These are phyloP conservation scores for Gnomoniopsis smithogilvyi DNA, from an alignment of 2,329 filamentous ascomycete genomes.

Conservation along the genomic window DNA sequence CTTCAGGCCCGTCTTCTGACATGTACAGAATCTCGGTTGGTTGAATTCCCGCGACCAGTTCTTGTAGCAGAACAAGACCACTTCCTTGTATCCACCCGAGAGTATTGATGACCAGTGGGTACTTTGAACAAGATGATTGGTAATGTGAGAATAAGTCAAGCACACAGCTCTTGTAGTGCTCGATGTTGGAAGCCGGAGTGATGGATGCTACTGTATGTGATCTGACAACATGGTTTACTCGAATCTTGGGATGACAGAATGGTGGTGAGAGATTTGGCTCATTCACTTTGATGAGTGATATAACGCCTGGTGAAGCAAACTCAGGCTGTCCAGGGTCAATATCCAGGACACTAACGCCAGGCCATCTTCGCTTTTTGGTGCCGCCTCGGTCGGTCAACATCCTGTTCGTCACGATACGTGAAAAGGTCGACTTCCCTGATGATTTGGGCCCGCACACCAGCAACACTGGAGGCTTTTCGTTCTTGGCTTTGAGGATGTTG, in stretches of 20 bases:
- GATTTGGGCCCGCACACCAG: slow-evolving; percentile 69
- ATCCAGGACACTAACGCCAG: slow-evolving; percentile 60
- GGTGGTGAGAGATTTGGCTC: slow-evolving; percentile 63
- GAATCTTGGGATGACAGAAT: slow-evolving; percentile 56
- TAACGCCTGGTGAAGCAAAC: slow-evolving; percentile 65
- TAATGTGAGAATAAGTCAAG: slow-evolving; percentile 61
- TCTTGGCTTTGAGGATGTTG: slow-evolving; percentile 36
- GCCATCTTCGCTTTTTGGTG: slow-evolving; percentile 25
- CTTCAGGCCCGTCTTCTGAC: slow-evolving; percentile 58
- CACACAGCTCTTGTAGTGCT: slow-evolving; percentile 63
- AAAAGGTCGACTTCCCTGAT: slow-evolving; percentile 74
- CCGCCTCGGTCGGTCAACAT: slow-evolving; percentile 49
- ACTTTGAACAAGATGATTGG: slow-evolving; percentile 38
- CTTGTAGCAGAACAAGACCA: slow-evolving; percentile 61
- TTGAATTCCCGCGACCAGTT: slow-evolving; percentile 50
- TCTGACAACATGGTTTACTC: slow-evolving; percentile 43
- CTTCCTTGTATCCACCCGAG: slow-evolving; percentile 72
- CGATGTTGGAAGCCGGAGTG: slow-evolving; percentile 63
- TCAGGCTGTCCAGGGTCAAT: slow-evolving; percentile 77
- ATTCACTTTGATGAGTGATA: slow-evolving; percentile 63
- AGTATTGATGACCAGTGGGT: slow-evolving; percentile 68
- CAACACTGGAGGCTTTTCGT: slow-evolving; percentile 35
- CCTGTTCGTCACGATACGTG: slow-evolving; percentile 62
- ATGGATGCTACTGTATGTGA: slow-evolving; percentile 65
- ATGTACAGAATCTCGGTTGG: slow-evolving; percentile 67